Evolutionary conservation across 139 green algal species (phyloP).

Genomic region (Ulvella scutata): DNA sequence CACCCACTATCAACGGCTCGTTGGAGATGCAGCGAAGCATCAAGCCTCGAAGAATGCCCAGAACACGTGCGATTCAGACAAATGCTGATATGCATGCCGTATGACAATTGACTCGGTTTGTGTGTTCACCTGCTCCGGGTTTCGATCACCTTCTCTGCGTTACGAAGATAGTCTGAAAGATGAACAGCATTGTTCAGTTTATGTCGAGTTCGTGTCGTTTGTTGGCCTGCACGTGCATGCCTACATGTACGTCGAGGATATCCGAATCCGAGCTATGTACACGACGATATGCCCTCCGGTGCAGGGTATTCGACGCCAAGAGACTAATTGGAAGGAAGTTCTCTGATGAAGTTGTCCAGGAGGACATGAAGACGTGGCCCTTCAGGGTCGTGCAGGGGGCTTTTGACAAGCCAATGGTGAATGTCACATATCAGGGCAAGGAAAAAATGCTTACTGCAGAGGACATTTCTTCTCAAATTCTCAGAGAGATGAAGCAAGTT

Average conservation of each 20-base stretch:
- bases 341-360: neutral
- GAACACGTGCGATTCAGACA: slow-evolving; percentile 25
- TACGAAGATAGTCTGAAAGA: no score
- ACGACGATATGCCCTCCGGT: no score
- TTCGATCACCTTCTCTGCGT: no score
- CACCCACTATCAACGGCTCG: slow-evolving; percentile 95
- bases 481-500: slow-evolving; percentile 14
- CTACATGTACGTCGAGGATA: no score
- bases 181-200: no score
- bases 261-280: no score
- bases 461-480: slow-evolving; percentile 17
- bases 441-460: slow-evolving; percentile 11
- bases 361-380: slow-evolving; percentile 4
- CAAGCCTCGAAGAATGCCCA: slow-evolving; percentile 29
- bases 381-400: slow-evolving; percentile 8
- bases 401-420: slow-evolving; percentile 13
- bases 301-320: slow-evolving; percentile 5
- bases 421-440: slow-evolving; percentile 1
- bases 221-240: no score
- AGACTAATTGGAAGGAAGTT: neutral
- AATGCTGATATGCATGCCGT: no score
- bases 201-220: no score
- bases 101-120: no score
- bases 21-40: slow-evolving; percentile 63
- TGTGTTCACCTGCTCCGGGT: no score